Evolutionary conservation across 23 red algal species (phyloP).

Genomic region (Gracilariopsis chorda): DNA sequence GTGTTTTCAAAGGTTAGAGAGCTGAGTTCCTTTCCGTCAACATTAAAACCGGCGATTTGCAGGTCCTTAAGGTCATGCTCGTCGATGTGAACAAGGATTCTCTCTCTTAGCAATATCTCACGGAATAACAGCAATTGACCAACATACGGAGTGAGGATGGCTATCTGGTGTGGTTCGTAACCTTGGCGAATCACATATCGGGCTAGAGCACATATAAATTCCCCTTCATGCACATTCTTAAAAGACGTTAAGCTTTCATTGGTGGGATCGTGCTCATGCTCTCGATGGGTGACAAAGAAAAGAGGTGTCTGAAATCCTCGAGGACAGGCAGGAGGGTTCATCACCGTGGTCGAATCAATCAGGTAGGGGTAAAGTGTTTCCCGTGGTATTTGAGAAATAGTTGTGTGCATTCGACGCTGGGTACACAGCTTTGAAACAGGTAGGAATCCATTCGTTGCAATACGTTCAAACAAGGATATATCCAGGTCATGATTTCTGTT

Average conservation of each 20-base stretch:
- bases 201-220: slow-evolving; percentile 6
- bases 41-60: neutral
- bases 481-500: slow-evolving; percentile 5
- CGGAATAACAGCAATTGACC: slow-evolving; percentile 31
- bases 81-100: slow-evolving; percentile 11
- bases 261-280: neutral
- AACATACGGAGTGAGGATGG: slow-evolving; percentile 41
- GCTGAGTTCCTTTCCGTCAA: neutral
- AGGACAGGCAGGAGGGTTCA: neutral
- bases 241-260: neutral
- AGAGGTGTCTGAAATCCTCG: neutral
- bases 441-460: neutral
- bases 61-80: slow-evolving; percentile 36
- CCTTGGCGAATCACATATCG: slow-evolving; percentile 48
- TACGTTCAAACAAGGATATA: slow-evolving; percentile 71
- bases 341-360: neutral
- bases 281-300: neutral
- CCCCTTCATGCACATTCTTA: slow-evolving; percentile 35
- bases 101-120: neutral
- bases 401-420: slow-evolving; percentile 62
- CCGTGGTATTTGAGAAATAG: slow-evolving; percentile 1
- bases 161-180: slow-evolving; percentile 28
- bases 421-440: neutral
- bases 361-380: slow-evolving; percentile 15
- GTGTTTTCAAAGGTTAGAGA: neutral